phyloP scores from a whole-genome alignment of 2,329 filamentous ascomycete genomes.

The Curvularia verruculosa region DNA sequence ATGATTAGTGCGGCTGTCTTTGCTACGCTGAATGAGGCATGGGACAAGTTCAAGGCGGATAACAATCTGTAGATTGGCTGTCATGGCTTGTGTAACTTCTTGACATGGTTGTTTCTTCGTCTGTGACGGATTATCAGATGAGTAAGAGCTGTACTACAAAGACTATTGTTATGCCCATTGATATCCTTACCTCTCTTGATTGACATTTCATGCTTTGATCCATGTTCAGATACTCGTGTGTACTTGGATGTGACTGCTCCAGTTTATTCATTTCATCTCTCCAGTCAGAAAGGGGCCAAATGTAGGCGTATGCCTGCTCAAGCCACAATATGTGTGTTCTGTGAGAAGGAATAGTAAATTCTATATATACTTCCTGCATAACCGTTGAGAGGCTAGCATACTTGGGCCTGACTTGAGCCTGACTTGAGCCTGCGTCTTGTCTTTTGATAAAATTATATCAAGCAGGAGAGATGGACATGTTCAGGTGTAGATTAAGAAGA shows the following conservation, averaged over 20 bases:
- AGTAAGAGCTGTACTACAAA: not conserved
- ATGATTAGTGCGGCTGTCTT: slow-evolving; percentile 72
- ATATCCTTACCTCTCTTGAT: not conserved
- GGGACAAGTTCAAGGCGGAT: slow-evolving; percentile 71
- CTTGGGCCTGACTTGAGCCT: too few relatives aligned
- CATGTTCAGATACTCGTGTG: not conserved
- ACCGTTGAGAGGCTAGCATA: too few relatives aligned
- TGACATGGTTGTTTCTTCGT: not conserved
- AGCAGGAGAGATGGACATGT: too few relatives aligned
- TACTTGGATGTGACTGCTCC: not conserved
- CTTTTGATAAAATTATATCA: too few relatives aligned
- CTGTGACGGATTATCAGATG: not conserved
- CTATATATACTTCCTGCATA: too few relatives aligned
- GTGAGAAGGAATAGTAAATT: not conserved
- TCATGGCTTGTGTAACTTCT: not conserved
- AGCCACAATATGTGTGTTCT: not conserved
- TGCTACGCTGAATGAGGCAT: slow-evolving; percentile 69
- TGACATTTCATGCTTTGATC: not conserved
- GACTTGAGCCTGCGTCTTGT: too few relatives aligned
- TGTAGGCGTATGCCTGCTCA: not conserved
- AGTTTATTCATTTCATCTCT: too few relatives aligned
- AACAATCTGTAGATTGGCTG: slow-evolving; percentile 50
- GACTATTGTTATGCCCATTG: not conserved
- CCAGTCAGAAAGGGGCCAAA: not conserved
- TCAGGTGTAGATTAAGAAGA: too few relatives aligned